Conservation (phyloP, 345 rosid species). For the Moringa oleifera region DNA sequence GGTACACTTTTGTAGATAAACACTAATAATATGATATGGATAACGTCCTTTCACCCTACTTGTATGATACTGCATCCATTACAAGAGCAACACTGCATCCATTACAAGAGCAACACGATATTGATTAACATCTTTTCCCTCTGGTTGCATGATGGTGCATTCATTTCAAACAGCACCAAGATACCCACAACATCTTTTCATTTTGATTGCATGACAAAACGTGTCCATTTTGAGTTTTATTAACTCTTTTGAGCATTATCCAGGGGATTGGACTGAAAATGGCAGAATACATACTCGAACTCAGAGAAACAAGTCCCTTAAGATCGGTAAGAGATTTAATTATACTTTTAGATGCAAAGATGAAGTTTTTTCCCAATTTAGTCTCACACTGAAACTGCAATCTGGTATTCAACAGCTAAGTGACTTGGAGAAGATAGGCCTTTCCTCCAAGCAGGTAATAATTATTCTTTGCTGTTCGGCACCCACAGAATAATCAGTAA, state of each 20-base stretch:
- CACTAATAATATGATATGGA: neutral
- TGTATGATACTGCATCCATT: no score
- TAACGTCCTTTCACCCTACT: neutral
- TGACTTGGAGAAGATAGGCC: conserved; percentile 79
- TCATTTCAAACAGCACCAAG: no score
- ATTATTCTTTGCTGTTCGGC: neutral
- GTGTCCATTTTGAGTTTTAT: no score
- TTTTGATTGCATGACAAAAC: no score
- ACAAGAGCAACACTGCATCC: no score
- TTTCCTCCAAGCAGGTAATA: conserved; percentile 68
- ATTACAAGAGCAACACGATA: no score
- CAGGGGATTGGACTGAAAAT: conserved; percentile 83
- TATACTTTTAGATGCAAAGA: no score
- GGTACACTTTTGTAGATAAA: conserved; percentile 26
- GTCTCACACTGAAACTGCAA: no score
- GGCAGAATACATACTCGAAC: conserved; percentile 68
- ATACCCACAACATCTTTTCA: no score
- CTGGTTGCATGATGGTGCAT: no score
- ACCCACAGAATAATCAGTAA: neutral
- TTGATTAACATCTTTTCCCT: no score
- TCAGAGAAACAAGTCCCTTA: conserved; percentile 60
- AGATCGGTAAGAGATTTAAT: conserved; percentile 46
- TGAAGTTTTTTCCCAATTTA: no score
- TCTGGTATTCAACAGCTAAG: conserved; percentile 42
- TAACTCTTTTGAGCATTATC: neutral